Percentiles rank a stretch among this genome's conserved stretches.
phyloP scores from a whole-genome alignment of 75 land plant genomes.

The Selaginella moellendorffii region DNA sequence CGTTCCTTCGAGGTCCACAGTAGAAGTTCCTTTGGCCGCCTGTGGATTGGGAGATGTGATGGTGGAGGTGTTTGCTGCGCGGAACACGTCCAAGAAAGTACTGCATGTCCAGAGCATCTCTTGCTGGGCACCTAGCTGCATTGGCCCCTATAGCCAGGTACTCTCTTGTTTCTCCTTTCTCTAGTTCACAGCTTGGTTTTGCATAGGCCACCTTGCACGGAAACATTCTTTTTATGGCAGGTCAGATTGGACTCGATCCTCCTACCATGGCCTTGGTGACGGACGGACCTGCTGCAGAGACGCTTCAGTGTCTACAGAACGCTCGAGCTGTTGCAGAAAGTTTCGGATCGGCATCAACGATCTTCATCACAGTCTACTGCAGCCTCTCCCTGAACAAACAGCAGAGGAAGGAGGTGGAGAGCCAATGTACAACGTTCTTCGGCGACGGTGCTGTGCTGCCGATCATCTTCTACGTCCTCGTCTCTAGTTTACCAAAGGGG shows the following conservation, averaged over 20 bases:
- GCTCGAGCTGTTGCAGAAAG: constrained; percentile 74
- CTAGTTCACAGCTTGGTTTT: neutral
- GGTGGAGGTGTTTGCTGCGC: constrained; percentile 61
- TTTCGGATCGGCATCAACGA: constrained; percentile 34
- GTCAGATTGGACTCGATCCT: constrained; percentile 95
- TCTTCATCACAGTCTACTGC: constrained; percentile 55
- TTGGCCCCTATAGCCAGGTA: constrained; percentile 98
- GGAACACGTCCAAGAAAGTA: constrained; percentile 49
- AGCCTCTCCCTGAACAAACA: constrained; percentile 18
- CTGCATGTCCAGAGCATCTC: constrained; percentile 97
- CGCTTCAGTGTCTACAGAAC: constrained; percentile 59
- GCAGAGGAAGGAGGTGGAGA: constrained; percentile 34
- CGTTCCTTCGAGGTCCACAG: constrained; percentile 86
- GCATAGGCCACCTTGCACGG: constrained; percentile 68
- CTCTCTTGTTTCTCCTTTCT: neutral
- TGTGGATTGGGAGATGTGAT: constrained; percentile 43
- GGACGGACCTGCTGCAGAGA: constrained; percentile 47
- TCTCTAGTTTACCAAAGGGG: constrained; percentile 79
- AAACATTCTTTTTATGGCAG: constrained; percentile 81
- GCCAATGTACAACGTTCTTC: constrained; percentile 21
- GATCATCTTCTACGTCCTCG: constrained; percentile 51
- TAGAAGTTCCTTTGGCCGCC: constrained; percentile 48
- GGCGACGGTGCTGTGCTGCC: neutral
- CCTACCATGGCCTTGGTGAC: constrained; percentile 68
- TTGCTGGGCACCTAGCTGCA: constrained; percentile 97